Evolutionary conservation across 352 stramenopile species (phyloP), one percentile per base, ranked within the genome.

Genomic region (Phytopythium oedochilum): DNA sequence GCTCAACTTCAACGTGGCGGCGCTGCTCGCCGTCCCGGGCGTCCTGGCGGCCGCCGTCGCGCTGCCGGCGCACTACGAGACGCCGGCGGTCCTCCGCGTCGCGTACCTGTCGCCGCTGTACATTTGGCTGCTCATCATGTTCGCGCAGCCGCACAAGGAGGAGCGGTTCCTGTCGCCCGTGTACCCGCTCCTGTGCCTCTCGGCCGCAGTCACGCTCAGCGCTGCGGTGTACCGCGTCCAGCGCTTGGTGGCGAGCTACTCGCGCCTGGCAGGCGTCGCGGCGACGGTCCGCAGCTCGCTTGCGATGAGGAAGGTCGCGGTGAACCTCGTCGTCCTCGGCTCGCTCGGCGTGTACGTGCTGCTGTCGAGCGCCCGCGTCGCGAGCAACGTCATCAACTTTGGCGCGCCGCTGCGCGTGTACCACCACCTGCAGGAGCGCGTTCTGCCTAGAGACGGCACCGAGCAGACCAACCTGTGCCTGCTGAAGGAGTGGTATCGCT

Each of bases 401-500:
- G 70, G 68, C 26, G 84, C 84, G 12, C 84, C 81, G 1, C 53
- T 91, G 40, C 73, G 70, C 25, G 68, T 94, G 22, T 94, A 92
- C 60, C 67, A 82, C 7, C 78, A 91, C 59, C 55, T 91, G 11
- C 64, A 79, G 49, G 66, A 82, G 34, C 70, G 81, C 25, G 60
- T 88, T 45, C 59, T 89, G 12, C 78, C 79, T n/a, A 76, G 70
- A 23, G 56, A 57, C 10, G 55, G 65, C 22, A 8, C 67, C 28
- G 46, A 57, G 46, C 2, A 60, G 61, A 43, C 60, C 31, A 87
- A 59, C 18, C 71, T 99, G 23, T 99, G 97, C 67, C 83, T 97
- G n/a, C 89, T 92, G 40, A 97, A 96, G 60, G 97, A 99, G 89
- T 99, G 97, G 97, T 93, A 99, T 75, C 78, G 94, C 40, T 99